Evolutionary conservation across 495 filamentous ascomycete species (phyloP).

Genomic region (Podospora pseudopauciseta): DNA sequence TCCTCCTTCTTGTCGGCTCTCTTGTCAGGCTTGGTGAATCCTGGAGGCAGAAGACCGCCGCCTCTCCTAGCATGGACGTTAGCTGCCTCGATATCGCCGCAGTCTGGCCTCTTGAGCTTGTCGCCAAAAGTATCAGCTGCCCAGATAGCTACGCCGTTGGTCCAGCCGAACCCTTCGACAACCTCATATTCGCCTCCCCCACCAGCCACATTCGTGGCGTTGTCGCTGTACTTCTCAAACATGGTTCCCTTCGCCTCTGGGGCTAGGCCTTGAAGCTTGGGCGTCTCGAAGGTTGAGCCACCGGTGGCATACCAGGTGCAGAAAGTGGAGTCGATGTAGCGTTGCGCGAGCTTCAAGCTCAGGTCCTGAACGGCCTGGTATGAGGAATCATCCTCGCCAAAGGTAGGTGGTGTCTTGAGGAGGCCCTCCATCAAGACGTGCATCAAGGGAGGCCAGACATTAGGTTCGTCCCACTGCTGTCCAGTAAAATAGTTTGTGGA

Average conservation of each 20-base stretch:
- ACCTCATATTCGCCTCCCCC: conserved; percentile 50
- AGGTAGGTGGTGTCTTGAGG: conserved; percentile 45
- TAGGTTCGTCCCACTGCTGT: conserved; percentile 53
- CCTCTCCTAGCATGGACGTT: conserved; percentile 17
- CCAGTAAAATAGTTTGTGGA: conserved; percentile 45
- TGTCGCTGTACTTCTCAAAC: conserved; percentile 52
- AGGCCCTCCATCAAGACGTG: conserved; percentile 48
- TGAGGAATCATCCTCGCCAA: conserved; percentile 40
- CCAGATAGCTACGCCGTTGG: conserved; percentile 52
- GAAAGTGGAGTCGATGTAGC: conserved; percentile 49
- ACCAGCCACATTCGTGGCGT: conserved; percentile 45
- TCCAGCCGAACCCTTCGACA: conserved; percentile 53
- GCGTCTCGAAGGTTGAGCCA: conserved; percentile 41
- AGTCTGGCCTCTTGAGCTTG: conserved; percentile 41
- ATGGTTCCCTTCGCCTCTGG: conserved; percentile 40
- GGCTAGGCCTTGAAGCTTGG: conserved; percentile 40
- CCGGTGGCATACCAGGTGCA: conserved; percentile 52
- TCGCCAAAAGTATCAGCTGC: conserved; percentile 44
- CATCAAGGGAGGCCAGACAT: conserved; percentile 50
- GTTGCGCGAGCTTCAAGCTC: conserved; percentile 42
- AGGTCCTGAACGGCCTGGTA: conserved; percentile 41
- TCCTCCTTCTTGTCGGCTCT: conserved; percentile 13
- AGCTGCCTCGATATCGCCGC: conserved; percentile 41
- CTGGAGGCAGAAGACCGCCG: not conserved
- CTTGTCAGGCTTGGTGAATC: not conserved